A percentile compares a stretch with the other conserved stretches of the same genome.
Evolutionary conservation across 192 early-diverging fungal species (phyloP).

Genomic region (Backusella morwellensis): DNA sequence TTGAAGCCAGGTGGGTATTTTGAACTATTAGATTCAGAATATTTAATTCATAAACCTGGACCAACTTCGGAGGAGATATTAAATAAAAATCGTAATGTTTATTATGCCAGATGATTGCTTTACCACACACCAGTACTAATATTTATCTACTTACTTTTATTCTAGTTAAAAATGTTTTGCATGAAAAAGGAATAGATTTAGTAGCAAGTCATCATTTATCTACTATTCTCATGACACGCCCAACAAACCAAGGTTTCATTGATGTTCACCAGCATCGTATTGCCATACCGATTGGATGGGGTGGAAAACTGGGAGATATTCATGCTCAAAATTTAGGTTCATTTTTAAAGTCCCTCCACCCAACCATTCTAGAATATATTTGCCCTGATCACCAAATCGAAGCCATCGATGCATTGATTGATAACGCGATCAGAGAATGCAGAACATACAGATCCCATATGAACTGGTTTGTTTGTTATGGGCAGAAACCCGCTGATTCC

Average conservation of each 20-base stretch:
- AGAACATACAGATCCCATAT: constrained; percentile 15
- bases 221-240: constrained; percentile 11
- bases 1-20: constrained; percentile 31
- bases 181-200: constrained; percentile 1
- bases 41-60: constrained; percentile 14
- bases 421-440: constrained; percentile 16
- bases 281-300: constrained; percentile 20
- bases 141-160: background rate
- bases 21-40: constrained; percentile 29
- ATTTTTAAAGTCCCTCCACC: constrained; percentile 8
- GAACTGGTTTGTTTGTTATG: constrained; percentile 29
- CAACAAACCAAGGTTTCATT: constrained; percentile 12
- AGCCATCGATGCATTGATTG: background rate
- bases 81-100: background rate
- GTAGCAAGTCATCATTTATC: constrained; percentile 12
- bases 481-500: constrained; percentile 13
- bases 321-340: constrained; percentile 13
- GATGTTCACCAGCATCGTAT: constrained; percentile 19
- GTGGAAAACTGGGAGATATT: constrained; percentile 16
- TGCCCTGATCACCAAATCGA: background rate
- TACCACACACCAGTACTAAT: background rate
- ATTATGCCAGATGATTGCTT: background rate
- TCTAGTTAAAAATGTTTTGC: constrained; percentile 10
- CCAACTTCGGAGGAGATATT: constrained; percentile 4
- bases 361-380: background rate